Conservation (phyloP, 2,329 filamentous ascomycete species). For the Aureobasidium mangrovei region DNA sequence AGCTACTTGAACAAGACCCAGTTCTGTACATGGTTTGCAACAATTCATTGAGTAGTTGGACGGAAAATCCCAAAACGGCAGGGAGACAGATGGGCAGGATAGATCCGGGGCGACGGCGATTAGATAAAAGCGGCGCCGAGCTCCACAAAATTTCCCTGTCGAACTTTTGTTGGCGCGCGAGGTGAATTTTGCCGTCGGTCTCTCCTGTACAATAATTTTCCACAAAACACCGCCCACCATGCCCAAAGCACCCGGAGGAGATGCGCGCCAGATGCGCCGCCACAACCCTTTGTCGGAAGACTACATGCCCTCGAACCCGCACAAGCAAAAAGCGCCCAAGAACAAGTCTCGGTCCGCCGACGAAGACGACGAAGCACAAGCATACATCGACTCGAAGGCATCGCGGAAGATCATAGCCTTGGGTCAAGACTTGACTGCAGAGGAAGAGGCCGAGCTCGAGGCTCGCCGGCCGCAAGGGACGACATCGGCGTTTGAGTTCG, state of each 20-base stretch:
- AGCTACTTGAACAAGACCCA: no score
- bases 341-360: slow-evolving; percentile 49
- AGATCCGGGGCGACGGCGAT: not conserved
- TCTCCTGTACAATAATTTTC: not conserved
- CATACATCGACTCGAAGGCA: slow-evolving; percentile 76
- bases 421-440: slow-evolving; percentile 78
- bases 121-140: not conserved
- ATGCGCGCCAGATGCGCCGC: slow-evolving; percentile 52
- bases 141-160: slow-evolving; percentile 12
- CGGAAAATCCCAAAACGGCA: not conserved
- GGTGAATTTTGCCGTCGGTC: not conserved
- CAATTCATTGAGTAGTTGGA: not conserved
- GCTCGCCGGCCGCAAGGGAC: slow-evolving; percentile 31
- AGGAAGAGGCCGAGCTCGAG: slow-evolving; percentile 54
- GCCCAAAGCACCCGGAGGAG: slow-evolving; percentile 62
- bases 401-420: slow-evolving; percentile 84
- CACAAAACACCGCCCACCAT: slow-evolving; percentile 38
- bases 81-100: not conserved
- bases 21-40: not conserved
- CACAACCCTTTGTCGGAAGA: slow-evolving; percentile 92
- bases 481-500: slow-evolving; percentile 68
- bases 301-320: slow-evolving; percentile 61
- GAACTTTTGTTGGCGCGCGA: not conserved
- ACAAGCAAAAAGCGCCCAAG: slow-evolving; percentile 58
- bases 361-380: slow-evolving; percentile 40